Conservation (phyloP, 2,329 filamentous ascomycete genomes). For the Aspergillus bombycis region DNA sequence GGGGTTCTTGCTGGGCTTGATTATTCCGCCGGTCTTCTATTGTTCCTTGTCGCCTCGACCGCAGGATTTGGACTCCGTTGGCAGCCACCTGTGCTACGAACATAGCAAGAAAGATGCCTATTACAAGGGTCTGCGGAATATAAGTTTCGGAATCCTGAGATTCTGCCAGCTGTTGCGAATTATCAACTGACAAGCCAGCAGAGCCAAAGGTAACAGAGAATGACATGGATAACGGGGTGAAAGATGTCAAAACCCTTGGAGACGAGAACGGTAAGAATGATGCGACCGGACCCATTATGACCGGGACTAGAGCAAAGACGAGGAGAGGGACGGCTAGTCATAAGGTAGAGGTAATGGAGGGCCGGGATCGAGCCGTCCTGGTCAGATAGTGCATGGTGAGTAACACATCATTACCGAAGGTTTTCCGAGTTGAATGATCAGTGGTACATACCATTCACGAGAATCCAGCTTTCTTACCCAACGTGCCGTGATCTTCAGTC, state of each 20-base stretch:
- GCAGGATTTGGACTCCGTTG: constrained; percentile 32
- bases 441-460: constrained; percentile 66
- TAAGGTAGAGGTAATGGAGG: constrained; percentile 43
- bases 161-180: constrained; percentile 7
- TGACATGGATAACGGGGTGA: constrained; percentile 41
- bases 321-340: constrained; percentile 48
- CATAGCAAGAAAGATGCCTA: constrained; percentile 35
- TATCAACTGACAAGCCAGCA: constrained; percentile 12
- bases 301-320: constrained; percentile 34
- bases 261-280: constrained; percentile 26
- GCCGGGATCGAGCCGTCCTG: constrained; percentile 36
- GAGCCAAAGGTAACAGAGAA: constrained; percentile 39
- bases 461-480: constrained; percentile 78
- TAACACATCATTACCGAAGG: constrained; percentile 11
- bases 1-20: constrained; percentile 6
- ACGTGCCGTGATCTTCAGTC: constrained; percentile 77
- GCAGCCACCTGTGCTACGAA: constrained; percentile 34
- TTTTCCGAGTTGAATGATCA: background rate
- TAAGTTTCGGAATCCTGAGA: constrained; percentile 24
- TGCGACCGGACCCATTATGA: constrained; percentile 29
- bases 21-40: constrained; percentile 3
- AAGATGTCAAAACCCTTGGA: constrained; percentile 33
- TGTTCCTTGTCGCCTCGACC: constrained; percentile 24
- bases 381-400: constrained; percentile 15
- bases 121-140: constrained; percentile 36